Evolutionary conservation across 352 stramenopile species (phyloP).

Genomic region (Pythium monospermum): DNA sequence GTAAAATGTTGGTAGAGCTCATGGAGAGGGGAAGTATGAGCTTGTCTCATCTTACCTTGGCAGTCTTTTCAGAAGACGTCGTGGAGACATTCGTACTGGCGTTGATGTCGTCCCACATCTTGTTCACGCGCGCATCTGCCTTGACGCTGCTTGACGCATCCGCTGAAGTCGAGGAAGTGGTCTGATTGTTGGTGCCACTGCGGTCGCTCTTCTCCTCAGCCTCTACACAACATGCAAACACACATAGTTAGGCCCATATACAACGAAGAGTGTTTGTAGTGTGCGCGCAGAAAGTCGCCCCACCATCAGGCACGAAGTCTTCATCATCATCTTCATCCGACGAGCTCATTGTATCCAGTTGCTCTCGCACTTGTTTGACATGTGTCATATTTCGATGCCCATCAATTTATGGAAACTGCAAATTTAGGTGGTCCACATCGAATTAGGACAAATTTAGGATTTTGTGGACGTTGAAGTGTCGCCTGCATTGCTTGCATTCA

Average conservation of each 20-base stretch:
- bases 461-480: constrained; percentile 19
- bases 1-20: too few relatives aligned
- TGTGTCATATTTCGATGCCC: too few relatives aligned
- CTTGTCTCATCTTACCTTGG: too few relatives aligned
- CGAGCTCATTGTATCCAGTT: constrained; percentile 42
- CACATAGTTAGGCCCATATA: too few relatives aligned
- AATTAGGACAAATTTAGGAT: constrained; percentile 1
- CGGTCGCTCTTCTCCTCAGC: not conserved
- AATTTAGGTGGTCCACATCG: not conserved
- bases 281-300: not conserved
- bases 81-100: constrained; percentile 49
- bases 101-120: constrained; percentile 69
- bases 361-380: not conserved
- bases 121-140: constrained; percentile 30
- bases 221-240: not conserved
- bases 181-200: not conserved
- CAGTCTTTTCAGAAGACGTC: constrained; percentile 32
- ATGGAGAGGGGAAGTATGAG: too few relatives aligned
- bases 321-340: constrained; percentile 65
- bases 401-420: not conserved
- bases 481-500: too few relatives aligned
- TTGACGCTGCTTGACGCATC: constrained; percentile 24
- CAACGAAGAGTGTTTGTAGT: too few relatives aligned
- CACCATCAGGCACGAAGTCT: constrained; percentile 68
- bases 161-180: not conserved